Evolutionary conservation across 2,329 filamentous ascomycete genomes (phyloP), one percentile per base, ranked within the genome.

Genomic region (Aspergillus bombycis): DNA sequence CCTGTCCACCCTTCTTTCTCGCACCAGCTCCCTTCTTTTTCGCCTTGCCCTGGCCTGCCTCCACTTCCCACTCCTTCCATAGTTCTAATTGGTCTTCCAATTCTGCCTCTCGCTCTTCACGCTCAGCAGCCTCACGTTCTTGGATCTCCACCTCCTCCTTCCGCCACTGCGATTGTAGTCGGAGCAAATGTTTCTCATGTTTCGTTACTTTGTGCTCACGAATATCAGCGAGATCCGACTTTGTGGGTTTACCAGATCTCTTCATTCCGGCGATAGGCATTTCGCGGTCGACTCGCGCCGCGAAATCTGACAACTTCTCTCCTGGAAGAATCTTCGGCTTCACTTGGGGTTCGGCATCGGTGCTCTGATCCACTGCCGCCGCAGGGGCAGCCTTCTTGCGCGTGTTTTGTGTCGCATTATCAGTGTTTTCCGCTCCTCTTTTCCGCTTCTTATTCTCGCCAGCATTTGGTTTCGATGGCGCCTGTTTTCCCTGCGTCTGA

Each of bases 261-360:
- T 84, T 88, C 61, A 97, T 83, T 0, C 89, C 89, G 9, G 88
- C 82, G 0, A 99, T 80, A 0, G 94, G 94, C 8, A 98, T 83
- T 0, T 92, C 89, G 56, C 92, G 91, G 74, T 98, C 90, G 8
- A 99, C 95, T 34, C 94, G 88, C 12, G 89, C 87, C 9, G 89
- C 83, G 74, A 96, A 99, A 58, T 96, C 91, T 5, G 90, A 88
- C 73, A 98, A 82, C 58, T 88, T 87, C 78, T 99, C 95, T 58
- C 93, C 92, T 0, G 94, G 93, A 19, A 88, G 85, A 67, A 98
- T 97, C 55, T 86, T 91, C 0, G 88, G 89, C 3, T 84, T 72
- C 30, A 65, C 55, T 38, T 68, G 65, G 5, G 68, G 45, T 36
- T 65, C 65, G 21, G 60, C 58, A 10, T 57, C 43, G 21, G 36